Percentiles rank a stretch among this genome's conserved stretches.
These are phyloP conservation scores for Trichocladium antarcticum DNA, from an alignment of 495 filamentous ascomycete genomes.

Conservation along the genomic window DNA sequence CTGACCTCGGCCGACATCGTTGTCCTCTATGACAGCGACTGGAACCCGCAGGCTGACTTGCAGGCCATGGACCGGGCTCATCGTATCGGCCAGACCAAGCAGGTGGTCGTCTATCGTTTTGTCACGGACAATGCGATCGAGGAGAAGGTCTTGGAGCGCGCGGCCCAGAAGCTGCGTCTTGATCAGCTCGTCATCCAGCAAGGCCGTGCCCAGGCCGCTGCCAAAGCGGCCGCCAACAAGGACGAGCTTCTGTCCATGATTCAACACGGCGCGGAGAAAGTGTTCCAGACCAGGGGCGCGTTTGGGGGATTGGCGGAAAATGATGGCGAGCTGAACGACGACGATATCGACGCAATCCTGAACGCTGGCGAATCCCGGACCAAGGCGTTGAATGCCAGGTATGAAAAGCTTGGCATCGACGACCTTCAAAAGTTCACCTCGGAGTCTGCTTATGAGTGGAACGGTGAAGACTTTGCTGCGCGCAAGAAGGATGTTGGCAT, in stretches of 20 bases:
- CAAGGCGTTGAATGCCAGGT: constrained; percentile 77
- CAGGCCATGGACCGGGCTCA: constrained; percentile 99
- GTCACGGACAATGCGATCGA: constrained; percentile 97
- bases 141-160: constrained; percentile 95
- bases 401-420: constrained; percentile 96
- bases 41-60: constrained; percentile 97
- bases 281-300: constrained; percentile 62
- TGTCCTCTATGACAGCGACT: constrained; percentile 96
- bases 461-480: constrained; percentile 86
- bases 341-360: constrained; percentile 82
- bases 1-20: constrained; percentile 93
- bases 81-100: constrained; percentile 97
- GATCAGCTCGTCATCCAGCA: constrained; percentile 99
- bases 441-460: constrained; percentile 97
- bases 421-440: constrained; percentile 96
- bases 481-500: constrained; percentile 90
- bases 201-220: constrained; percentile 84
- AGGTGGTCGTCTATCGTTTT: constrained; percentile 91
- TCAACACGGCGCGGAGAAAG: constrained; percentile 90
- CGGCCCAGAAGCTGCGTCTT: constrained; percentile 91
- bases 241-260: constrained; percentile 97
- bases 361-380: constrained; percentile 81
- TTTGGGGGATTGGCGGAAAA: constrained; percentile 46
- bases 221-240: constrained; percentile 79
- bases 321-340: constrained; percentile 58